A percentile compares a stretch with the other conserved stretches of the same genome.
These are phyloP conservation scores for Myxozyma nipponensis DNA, from an alignment of 805 yeast genomes.

Conservation along the genomic window DNA sequence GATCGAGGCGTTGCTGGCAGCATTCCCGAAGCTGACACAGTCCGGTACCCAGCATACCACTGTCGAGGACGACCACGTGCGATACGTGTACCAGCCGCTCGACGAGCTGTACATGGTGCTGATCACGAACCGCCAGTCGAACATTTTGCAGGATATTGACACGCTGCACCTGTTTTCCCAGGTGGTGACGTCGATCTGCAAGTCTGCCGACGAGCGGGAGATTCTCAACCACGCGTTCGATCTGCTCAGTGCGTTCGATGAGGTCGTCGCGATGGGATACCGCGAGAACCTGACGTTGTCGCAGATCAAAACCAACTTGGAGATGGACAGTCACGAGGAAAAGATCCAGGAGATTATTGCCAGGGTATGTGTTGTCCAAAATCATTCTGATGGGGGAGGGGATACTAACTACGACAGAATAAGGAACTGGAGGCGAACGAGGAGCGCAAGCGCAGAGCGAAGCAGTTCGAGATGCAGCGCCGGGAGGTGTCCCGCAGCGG, in stretches of 20 bases:
- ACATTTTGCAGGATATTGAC: conserved; percentile 89
- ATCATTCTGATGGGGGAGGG: too few species aligned
- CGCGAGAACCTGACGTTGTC: conserved; percentile 76
- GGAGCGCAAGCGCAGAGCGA: conserved; percentile 93
- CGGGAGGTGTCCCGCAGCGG: conserved; percentile 44
- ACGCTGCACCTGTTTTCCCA: conserved; percentile 83
- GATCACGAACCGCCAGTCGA: conserved; percentile 85
- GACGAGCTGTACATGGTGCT: conserved; percentile 89
- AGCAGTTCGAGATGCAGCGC: conserved; percentile 60
- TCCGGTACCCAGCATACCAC: conserved; percentile 82
- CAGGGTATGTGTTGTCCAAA: conserved; percentile 9
- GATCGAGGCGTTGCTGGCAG: conserved; percentile 78
- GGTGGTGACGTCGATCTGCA: conserved; percentile 69
- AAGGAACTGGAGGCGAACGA: conserved; percentile 96
- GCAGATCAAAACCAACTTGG: conserved; percentile 84
- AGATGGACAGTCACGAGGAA: conserved; percentile 98
- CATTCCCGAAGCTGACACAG: conserved; percentile 75
- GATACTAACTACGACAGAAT: conserved; percentile 45
- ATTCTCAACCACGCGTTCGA: conserved; percentile 82
- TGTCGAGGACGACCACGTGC: conserved; percentile 84
- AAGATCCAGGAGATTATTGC: conserved; percentile 95
- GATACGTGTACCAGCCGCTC: conserved; percentile 93
- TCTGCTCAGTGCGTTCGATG: conserved; percentile 88
- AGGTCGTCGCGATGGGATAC: conserved; percentile 83
- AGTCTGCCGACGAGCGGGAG: conserved; percentile 74